phyloP scores from a whole-genome alignment of 2,329 filamentous ascomycete species.

The Beauveria pseudobassiana region DNA sequence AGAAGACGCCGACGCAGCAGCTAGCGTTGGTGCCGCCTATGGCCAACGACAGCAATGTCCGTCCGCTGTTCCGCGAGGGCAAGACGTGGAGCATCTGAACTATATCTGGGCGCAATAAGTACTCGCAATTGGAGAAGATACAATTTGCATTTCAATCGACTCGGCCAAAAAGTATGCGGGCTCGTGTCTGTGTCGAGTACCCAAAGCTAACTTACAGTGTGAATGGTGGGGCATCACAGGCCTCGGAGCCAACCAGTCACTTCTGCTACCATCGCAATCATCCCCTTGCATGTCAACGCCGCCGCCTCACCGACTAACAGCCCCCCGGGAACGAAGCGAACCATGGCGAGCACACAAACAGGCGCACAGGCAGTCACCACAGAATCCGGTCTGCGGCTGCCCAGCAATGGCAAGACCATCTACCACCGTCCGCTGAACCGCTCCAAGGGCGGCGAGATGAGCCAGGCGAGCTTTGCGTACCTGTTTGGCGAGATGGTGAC shows the following conservation, averaged over 20 bases:
- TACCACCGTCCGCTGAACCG: constrained; percentile 94
- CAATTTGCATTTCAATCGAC: too few species aligned
- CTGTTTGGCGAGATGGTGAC: constrained; percentile 94
- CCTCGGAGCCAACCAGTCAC: not conserved
- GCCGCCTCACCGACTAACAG: not conserved
- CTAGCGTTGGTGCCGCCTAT: too few species aligned
- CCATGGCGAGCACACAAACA: constrained; percentile 46
- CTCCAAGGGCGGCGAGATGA: constrained; percentile 79
- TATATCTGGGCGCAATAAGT: too few species aligned
- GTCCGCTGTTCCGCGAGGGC: too few species aligned
- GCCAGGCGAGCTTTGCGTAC: constrained; percentile 90
- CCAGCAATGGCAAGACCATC: constrained; percentile 92
- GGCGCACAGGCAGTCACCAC: constrained; percentile 36
- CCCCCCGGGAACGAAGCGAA: not conserved
- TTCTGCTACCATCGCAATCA: not conserved
- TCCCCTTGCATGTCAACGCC: not conserved
- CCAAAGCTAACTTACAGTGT: not conserved
- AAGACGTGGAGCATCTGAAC: too few species aligned
- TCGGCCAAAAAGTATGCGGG: too few species aligned
- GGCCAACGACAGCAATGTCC: too few species aligned
- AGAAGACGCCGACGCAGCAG: too few species aligned
- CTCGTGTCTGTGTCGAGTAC: too few species aligned
- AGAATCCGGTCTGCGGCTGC: constrained; percentile 69
- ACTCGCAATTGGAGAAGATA: too few species aligned
- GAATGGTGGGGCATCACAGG: not conserved